Conservation (phyloP, 495 filamentous ascomycete genomes). For the Aspergillus ostianus region DNA sequence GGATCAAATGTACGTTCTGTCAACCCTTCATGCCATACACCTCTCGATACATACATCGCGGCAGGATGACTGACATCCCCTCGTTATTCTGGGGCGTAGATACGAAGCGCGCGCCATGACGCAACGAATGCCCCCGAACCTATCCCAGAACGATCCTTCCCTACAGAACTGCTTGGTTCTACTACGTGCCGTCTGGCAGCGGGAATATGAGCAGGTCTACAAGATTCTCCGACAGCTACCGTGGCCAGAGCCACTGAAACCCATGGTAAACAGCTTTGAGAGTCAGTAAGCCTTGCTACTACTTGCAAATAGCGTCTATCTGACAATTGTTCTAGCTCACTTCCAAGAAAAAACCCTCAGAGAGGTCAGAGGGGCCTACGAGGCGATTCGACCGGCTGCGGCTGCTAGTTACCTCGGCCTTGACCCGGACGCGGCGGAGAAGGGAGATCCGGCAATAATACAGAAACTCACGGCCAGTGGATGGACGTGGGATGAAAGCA, state of each 20-base stretch:
- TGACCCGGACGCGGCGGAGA: conserved; percentile 29
- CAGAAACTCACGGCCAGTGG: conserved; percentile 41
- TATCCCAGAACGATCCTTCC: conserved; percentile 38
- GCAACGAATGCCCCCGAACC: conserved; percentile 42
- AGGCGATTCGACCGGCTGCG: conserved; percentile 44
- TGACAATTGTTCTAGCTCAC: conserved; percentile 24
- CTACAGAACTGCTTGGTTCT: conserved; percentile 46
- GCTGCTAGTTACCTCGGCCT: conserved; percentile 50
- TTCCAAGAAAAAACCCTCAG: conserved; percentile 49
- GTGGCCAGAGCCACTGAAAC: conserved; percentile 42
- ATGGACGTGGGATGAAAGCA: conserved; percentile 46
- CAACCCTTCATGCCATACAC: neutral
- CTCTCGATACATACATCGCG: neutral
- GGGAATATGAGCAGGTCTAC: conserved; percentile 43
- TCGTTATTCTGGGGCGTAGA: conserved; percentile 21
- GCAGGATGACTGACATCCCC: conserved; percentile 10
- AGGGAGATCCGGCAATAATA: conserved; percentile 33
- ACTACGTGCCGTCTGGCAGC: conserved; percentile 51
- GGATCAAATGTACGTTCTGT: conserved; percentile 45
- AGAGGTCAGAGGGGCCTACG: conserved; percentile 48
- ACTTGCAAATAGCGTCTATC: neutral
- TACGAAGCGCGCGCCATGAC: conserved; percentile 53
- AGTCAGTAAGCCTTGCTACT: conserved; percentile 25
- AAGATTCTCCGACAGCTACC: conserved; percentile 37
- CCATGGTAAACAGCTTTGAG: conserved; percentile 43